Evolutionary conservation across 2,329 filamentous ascomycete species (phyloP), one percentile per base, ranked within the genome.

Genomic region (Botrytis aclada): DNA sequence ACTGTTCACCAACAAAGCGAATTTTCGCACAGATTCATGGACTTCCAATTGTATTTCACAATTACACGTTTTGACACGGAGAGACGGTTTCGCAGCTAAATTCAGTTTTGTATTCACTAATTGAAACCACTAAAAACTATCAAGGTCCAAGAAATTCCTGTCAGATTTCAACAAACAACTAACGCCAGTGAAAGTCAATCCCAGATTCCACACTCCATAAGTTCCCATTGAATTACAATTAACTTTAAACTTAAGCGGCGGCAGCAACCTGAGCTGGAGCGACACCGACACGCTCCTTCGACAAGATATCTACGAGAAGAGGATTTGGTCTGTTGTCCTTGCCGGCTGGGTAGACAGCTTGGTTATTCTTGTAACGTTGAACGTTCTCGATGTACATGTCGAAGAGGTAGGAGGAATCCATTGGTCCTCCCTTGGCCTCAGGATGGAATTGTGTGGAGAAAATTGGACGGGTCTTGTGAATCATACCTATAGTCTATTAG

Each of bases 371-470:
- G 89, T 95, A 97, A 81, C 92, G 89, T 82, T 90, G 88, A 51
- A 98, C 94, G 80, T 92, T 95, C 82, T 97, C 90, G 63, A 98
- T 86, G 85, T 98, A 99, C 86, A 93, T 94, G 84, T 99, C 96
- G 81, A 99, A 99, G 74, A 99, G 88, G 84, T 97, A 98, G 3
- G 93, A 91, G 76, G 93, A 97, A 86, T 99, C 96, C 84, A 97
- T 92, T 71, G 96, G 96, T 71, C 96, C 96, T 74, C 96, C 96
- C 87, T 97, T 97, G 78, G 96, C 96, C 85, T 99, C 96, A 25
- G 96, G 96, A 82, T 99, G 96, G 90, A 99, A 99, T 84, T 99
- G 96, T 37, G 95, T 97, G 76, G 93, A 95, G 88, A 99, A 98
- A 82, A 99, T 99, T 75, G 96, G 96, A 51, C 95, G 93, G 73